Evolutionary conservation across 257 asterid genomes (phyloP).

Genomic region (Nicotiana otophora): DNA sequence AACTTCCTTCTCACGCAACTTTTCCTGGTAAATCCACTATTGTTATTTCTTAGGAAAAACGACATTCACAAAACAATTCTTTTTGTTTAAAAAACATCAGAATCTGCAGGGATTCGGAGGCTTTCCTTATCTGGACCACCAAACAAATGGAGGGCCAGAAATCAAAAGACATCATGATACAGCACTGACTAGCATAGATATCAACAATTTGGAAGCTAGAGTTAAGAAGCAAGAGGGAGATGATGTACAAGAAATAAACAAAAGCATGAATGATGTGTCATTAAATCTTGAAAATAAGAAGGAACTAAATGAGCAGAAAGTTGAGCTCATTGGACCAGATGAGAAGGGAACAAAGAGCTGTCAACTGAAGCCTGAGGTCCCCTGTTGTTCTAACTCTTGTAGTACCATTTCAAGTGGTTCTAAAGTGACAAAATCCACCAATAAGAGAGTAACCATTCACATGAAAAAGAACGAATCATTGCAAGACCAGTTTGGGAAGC

Average conservation of each 20-base stretch:
- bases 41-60: neutral
- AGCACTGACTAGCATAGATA: neutral
- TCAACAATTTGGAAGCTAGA: constrained; percentile 1
- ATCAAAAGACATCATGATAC: constrained; percentile 1
- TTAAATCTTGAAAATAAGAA: constrained; percentile 25
- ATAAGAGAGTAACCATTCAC: constrained; percentile 78
- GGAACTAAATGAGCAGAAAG: constrained; percentile 25
- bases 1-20: neutral
- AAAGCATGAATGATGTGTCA: constrained; percentile 36
- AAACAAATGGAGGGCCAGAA: constrained; percentile 15
- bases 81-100: constrained; percentile 17
- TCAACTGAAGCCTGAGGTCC: constrained; percentile 15
- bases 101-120: constrained; percentile 49
- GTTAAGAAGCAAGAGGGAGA: constrained; percentile 9
- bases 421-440: constrained; percentile 24
- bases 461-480: constrained; percentile 19
- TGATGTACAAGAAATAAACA: constrained; percentile 19
- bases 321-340: constrained; percentile 25
- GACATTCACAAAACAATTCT: neutral
- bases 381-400: constrained; percentile 14
- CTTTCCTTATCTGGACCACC: constrained; percentile 34
- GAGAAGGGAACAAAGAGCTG: neutral
- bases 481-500: constrained; percentile 29
- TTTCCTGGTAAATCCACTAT: too few relatives aligned
- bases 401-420: constrained; percentile 9